Evolutionary conservation across 2,329 filamentous ascomycete genomes (phyloP), one percentile per base, ranked within the genome.

Genomic region (Diaporthe sp.): DNA sequence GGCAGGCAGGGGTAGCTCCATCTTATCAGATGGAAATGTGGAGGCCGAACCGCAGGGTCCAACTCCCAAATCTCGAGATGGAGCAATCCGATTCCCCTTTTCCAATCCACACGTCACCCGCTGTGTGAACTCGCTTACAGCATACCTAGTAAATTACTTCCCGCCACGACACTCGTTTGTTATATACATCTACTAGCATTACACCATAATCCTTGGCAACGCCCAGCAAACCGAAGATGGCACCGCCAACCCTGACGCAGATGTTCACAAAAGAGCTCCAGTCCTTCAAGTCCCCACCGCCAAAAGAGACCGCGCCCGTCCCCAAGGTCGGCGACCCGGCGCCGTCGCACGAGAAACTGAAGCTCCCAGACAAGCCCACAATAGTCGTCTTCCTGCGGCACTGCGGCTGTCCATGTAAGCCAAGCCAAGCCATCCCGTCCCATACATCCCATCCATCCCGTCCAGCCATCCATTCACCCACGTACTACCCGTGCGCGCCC

Each of bases 401-500:
- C 82, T 95, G 93, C 81, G 93, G 93, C 46, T 94, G 93, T 84
- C 93, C 93, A 15, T 94, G 93, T 93, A 88, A 81, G 88, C 83
- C 37, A 25, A 44, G 10, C 28, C 58, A 34, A 34, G 34, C 34
- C 34, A 10, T 34, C 34, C 34, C 34, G 1, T 34, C 34, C 34
- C 34, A 15, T 44, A 4, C 28, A 31, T 31, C 28, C 28, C 28
- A 4, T 17, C 8, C 34, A 51, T 22, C 12, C 28, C 25, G 37
- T 46, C 25, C 25, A n/a, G 19, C 10, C 13, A 19, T 12, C 25
- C 25, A 19, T 55, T 17, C 42, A 10, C 17, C 42, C 62, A 34
- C 28, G 7, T 22, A 6, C 42, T 22, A 10, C 42, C 71, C 31
- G 12, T 39, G 22, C 17, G 22, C 17, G 8, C n/a, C 25, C 31